These are phyloP conservation scores for Lactarius hengduanensis DNA, from an alignment of 768 basidiomycete species.

Conservation along the genomic window DNA sequence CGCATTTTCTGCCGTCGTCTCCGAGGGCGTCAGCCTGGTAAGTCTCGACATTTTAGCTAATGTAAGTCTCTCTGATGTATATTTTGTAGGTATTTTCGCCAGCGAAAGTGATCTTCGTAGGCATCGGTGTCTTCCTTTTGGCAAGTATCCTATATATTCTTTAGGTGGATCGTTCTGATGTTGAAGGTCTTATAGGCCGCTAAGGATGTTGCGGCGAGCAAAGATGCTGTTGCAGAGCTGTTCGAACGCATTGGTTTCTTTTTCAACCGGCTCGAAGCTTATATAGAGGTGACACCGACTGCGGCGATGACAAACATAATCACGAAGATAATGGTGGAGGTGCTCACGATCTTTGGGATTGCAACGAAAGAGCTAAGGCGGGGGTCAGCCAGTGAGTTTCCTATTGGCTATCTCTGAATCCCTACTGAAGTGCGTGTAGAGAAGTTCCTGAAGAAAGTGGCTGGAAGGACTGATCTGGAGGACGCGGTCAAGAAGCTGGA, in stretches of 20 bases:
- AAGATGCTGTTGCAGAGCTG: neutral
- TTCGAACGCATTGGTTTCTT: neutral
- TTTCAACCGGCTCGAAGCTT: slow-evolving; percentile 1
- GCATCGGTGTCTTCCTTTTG: slow-evolving; percentile 4
- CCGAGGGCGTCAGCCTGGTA: neutral
- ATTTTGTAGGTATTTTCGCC: neutral
- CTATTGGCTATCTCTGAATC: rapidly evolving
- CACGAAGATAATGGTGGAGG: slow-evolving; percentile 6
- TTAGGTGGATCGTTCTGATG: neutral
- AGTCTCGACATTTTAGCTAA: neutral
- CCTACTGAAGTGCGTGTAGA: neutral
- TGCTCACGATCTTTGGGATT: slow-evolving; percentile 9
- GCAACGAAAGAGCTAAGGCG: slow-evolving; percentile 2
- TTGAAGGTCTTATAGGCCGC: neutral
- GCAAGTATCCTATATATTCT: neutral
- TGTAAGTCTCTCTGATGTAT: neutral
- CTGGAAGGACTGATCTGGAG: neutral
- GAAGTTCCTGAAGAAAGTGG: slow-evolving; percentile 2
- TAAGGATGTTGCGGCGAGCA: neutral
- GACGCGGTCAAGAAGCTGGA: neutral
- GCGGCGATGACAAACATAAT: neutral
- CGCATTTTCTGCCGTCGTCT: neutral
- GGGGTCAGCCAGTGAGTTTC: neutral
- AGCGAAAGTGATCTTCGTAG: neutral
- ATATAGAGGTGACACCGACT: neutral